Evolutionary conservation across 768 basidiomycete genomes (phyloP), one percentile per base, ranked within the genome.

Genomic region (Podaxis sp.): DNA sequence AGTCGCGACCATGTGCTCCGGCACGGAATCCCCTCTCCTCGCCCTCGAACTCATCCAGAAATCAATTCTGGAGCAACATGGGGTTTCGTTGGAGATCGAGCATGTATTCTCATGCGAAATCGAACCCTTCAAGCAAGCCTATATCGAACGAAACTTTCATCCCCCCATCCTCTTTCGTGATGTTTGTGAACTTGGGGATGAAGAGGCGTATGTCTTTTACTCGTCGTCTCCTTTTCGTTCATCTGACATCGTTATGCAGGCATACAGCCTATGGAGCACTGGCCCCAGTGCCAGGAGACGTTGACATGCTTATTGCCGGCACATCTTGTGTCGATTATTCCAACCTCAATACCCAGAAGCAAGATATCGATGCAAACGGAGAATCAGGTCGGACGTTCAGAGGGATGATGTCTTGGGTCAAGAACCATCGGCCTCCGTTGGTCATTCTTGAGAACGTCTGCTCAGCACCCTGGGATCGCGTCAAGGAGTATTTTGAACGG

Each of bases 41-140:
- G 96, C 96, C 13, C 80, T 98, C 52, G 89, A 92, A 33, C 77
- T 96, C 64, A 93, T 97, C 51, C 87, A 88, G 61, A 85, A 89
- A 63, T 85, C 89, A 4, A 84, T 96, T 66, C 75, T 84, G 33
- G 85, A 88, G 33, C 88, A 89, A 67, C 85, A 87, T 67, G 83
- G 79, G 2, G 68, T 89, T 57, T 77, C 82, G 2, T 76, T 97
- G 61, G 83, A 89, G 26, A 80, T 94, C 57, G 91, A 96, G 73
- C 95, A 97, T 74, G 93, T 96, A 49, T 96, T 97, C 76, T 96
- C 95, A 1, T 97, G 95, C 75, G 95, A 97, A 76, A 96, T 97
- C 61, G 95, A 95, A 71, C 95, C 95, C 3, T 96, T 95, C 82
- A 96, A 97, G 76, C 95, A 96, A 72, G 96, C 95, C 0, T 97